phyloP scores from a whole-genome alignment of 1,284 basidiomycete genomes.

The Cutaneotrichosporon dermatis region DNA sequence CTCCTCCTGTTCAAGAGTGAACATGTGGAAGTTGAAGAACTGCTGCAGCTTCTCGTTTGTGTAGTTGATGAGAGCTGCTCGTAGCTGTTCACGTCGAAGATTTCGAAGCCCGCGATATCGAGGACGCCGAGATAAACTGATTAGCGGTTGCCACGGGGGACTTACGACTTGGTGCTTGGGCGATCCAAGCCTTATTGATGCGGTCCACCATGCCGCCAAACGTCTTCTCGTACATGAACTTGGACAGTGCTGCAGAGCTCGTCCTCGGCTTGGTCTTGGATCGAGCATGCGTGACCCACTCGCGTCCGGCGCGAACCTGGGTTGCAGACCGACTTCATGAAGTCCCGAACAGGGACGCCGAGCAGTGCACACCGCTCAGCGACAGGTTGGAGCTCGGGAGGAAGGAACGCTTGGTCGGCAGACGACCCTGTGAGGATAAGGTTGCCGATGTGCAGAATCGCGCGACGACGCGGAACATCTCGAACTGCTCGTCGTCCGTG shows the following conservation, averaged over 20 bases:
- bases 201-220: constrained; percentile 91
- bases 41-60: constrained; percentile 95
- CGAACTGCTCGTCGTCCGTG: constrained; percentile 73
- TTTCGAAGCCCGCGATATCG: constrained; percentile 99
- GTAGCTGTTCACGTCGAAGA: constrained; percentile 74
- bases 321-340: constrained; percentile 83
- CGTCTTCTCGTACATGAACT: constrained; percentile 95
- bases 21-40: constrained; percentile 99
- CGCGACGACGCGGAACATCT: constrained; percentile 94
- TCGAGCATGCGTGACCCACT: constrained; percentile 93
- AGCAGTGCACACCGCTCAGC: constrained; percentile 95
- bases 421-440: constrained; percentile 76
- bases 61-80: constrained; percentile 97
- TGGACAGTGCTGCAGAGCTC: constrained; percentile 89
- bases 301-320: constrained; percentile 90
- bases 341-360: constrained; percentile 84
- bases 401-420: constrained; percentile 83
- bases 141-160: neutral
- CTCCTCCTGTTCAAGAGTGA: constrained; percentile 98
- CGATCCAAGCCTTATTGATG: constrained; percentile 93
- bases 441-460: constrained; percentile 94
- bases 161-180: constrained; percentile 73
- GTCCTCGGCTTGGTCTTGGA: constrained; percentile 89
- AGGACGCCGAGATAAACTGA: constrained; percentile 82
- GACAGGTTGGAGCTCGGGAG: constrained; percentile 52